phyloP scores from a whole-genome alignment of 2,329 filamentous ascomycete species.

The Penicillium sp. region DNA sequence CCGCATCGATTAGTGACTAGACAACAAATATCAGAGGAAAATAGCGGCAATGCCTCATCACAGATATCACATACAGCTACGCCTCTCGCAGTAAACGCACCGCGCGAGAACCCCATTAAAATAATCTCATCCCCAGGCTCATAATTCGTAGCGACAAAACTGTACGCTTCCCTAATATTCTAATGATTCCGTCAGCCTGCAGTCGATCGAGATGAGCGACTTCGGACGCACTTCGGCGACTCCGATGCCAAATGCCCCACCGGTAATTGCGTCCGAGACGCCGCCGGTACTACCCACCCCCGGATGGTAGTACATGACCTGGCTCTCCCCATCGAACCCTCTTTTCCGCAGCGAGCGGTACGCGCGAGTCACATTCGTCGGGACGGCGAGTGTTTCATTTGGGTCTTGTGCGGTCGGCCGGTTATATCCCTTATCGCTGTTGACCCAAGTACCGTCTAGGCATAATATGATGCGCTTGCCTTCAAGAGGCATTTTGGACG shows the following conservation, averaged over 20 bases:
- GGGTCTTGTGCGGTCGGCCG: slow-evolving; percentile 12
- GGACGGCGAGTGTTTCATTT: slow-evolving; percentile 15
- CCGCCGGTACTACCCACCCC: slow-evolving; percentile 17
- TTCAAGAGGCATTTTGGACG: slow-evolving; percentile 8
- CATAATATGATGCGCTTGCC: slow-evolving; percentile 19
- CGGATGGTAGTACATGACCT: slow-evolving; percentile 19
- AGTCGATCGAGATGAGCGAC: neutral
- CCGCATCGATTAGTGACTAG: slow-evolving; percentile 31
- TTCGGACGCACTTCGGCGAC: slow-evolving; percentile 15
- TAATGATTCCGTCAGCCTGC: neutral
- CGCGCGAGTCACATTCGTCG: slow-evolving; percentile 19
- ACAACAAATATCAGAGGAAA: neutral
- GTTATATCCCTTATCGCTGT: slow-evolving; percentile 21
- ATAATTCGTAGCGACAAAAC: slow-evolving; percentile 37
- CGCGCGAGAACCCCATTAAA: slow-evolving; percentile 38
- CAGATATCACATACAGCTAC: slow-evolving; percentile 24
- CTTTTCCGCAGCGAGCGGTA: slow-evolving; percentile 16
- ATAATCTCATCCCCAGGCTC: slow-evolving; percentile 38
- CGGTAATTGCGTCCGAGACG: slow-evolving; percentile 13
- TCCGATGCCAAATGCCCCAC: slow-evolving; percentile 18
- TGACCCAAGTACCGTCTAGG: slow-evolving; percentile 22
- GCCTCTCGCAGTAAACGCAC: slow-evolving; percentile 39
- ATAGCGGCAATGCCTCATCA: neutral
- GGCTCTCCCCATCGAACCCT: slow-evolving; percentile 12
- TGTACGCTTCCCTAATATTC: slow-evolving; percentile 21